Evolutionary conservation across 805 yeast genomes (phyloP).

Genomic region (Sugiyamaella mastotermitis): DNA sequence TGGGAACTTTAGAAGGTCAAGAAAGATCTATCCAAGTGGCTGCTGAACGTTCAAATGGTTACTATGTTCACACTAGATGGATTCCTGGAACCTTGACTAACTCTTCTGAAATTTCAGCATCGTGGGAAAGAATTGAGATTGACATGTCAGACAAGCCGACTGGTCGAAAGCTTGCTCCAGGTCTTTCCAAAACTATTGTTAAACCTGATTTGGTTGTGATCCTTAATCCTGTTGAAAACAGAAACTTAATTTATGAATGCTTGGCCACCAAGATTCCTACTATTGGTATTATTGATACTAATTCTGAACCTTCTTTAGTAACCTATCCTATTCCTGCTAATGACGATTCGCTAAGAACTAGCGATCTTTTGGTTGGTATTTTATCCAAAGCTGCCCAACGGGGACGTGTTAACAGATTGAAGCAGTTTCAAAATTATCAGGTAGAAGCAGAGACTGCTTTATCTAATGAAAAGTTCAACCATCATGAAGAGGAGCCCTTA

Average conservation of each 20-base stretch:
- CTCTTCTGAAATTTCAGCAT: conserved; percentile 54
- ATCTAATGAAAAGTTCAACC: not conserved
- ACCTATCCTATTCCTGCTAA: conserved; percentile 96
- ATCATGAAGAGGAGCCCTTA: not conserved
- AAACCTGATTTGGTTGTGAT: conserved; percentile 87
- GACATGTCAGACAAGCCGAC: conserved; percentile 69
- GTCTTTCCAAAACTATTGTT: conserved; percentile 45
- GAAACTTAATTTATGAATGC: conserved; percentile 77
- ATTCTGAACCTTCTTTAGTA: conserved; percentile 81
- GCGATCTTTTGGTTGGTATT: conserved; percentile 74
- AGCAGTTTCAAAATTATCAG: conserved; percentile 32
- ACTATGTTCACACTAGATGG: conserved; percentile 82
- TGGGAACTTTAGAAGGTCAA: conserved; percentile 81
- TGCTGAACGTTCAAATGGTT: conserved; percentile 71
- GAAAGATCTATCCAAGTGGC: conserved; percentile 70
- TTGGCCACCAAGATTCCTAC: conserved; percentile 80
- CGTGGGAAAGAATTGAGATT: conserved; percentile 65
- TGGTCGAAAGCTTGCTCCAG: conserved; percentile 46
- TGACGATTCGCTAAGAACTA: conserved; percentile 82
- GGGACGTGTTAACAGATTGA: conserved; percentile 59
- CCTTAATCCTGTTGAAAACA: conserved; percentile 82
- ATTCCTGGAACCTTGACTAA: conserved; percentile 92
- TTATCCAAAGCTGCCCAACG: conserved; percentile 78
- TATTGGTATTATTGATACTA: conserved; percentile 89
- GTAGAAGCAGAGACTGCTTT: conserved; percentile 8